Conservation (phyloP, 2,329 filamentous ascomycete species). For the Aspergillus sp. region DNA sequence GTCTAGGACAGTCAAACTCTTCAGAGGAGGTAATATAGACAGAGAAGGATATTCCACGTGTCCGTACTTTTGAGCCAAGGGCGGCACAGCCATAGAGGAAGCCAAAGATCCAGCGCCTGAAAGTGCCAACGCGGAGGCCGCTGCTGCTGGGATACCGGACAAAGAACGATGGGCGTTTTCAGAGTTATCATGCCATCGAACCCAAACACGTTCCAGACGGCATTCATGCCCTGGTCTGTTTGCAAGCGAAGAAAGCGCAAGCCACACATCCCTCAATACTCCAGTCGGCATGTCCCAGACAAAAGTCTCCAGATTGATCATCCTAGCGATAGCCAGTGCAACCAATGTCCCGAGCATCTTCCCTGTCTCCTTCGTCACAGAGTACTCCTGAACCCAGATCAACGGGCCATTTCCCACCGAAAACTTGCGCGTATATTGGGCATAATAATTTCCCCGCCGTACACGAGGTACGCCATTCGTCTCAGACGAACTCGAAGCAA, state of each 20-base stretch:
- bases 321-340: constrained; percentile 71
- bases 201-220: constrained; percentile 69
- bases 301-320: constrained; percentile 77
- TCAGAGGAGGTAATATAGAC: constrained; percentile 69
- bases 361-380: constrained; percentile 75
- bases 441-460: constrained; percentile 68
- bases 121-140: constrained; percentile 9
- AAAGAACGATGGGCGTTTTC: constrained; percentile 32
- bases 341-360: constrained; percentile 86
- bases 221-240: constrained; percentile 58
- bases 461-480: constrained; percentile 1
- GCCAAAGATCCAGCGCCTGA: constrained; percentile 10
- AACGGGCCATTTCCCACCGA: constrained; percentile 76
- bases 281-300: constrained; percentile 89
- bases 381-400: constrained; percentile 76
- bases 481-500: too few relatives aligned
- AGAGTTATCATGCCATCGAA: constrained; percentile 77
- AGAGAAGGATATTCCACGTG: constrained; percentile 75
- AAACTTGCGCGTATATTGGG: constrained; percentile 75
- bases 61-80: constrained; percentile 48
- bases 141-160: constrained; percentile 7
- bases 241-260: constrained; percentile 67
- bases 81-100: constrained; percentile 16
- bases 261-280: constrained; percentile 74
- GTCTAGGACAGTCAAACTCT: constrained; percentile 71